Evolutionary conservation across 805 yeast species (phyloP).

Genomic region (Isabelozyma pseudorhagii): DNA sequence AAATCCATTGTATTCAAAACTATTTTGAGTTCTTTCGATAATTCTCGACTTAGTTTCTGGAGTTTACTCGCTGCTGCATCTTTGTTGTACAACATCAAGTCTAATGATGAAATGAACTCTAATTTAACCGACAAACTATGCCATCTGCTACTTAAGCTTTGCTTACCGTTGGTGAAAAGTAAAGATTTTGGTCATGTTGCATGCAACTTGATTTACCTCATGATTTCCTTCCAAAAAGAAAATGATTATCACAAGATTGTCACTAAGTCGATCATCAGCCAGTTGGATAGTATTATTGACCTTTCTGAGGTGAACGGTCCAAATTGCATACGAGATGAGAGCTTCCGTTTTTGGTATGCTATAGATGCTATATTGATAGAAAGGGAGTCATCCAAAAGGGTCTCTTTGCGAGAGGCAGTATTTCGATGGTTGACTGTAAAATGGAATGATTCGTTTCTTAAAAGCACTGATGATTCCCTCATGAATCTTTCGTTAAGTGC

Average conservation of each 20-base stretch:
- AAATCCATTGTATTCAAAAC: conserved; percentile 10
- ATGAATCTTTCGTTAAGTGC: neutral
- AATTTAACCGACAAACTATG: neutral
- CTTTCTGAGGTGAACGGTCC: conserved; percentile 65
- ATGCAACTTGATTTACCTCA: conserved; percentile 24
- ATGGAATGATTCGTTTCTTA: conserved; percentile 32
- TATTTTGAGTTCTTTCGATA: conserved; percentile 18
- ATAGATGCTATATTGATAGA: conserved; percentile 33
- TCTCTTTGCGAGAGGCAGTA: conserved; percentile 25
- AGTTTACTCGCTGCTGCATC: conserved; percentile 18
- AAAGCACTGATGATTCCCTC: neutral
- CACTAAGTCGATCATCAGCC: conserved; percentile 43
- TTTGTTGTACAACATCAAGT: conserved; percentile 5
- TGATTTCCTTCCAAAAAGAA: conserved; percentile 8
- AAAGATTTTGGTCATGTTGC: conserved; percentile 21
- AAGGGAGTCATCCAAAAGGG: conserved; percentile 24
- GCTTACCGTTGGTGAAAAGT: conserved; percentile 36
- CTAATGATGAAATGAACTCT: neutral
- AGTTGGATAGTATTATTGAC: conserved; percentile 49
- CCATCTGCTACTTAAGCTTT: conserved; percentile 27
- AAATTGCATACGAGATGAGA: conserved; percentile 36
- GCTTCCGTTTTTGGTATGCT: conserved; percentile 54
- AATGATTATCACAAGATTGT: conserved; percentile 5
- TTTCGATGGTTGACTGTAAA: conserved; percentile 51
- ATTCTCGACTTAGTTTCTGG: conserved; percentile 18